Evolutionary conservation across 2,329 filamentous ascomycete species (phyloP), one percentile per base, ranked within the genome.

Genomic region (Claviceps digitariae): DNA sequence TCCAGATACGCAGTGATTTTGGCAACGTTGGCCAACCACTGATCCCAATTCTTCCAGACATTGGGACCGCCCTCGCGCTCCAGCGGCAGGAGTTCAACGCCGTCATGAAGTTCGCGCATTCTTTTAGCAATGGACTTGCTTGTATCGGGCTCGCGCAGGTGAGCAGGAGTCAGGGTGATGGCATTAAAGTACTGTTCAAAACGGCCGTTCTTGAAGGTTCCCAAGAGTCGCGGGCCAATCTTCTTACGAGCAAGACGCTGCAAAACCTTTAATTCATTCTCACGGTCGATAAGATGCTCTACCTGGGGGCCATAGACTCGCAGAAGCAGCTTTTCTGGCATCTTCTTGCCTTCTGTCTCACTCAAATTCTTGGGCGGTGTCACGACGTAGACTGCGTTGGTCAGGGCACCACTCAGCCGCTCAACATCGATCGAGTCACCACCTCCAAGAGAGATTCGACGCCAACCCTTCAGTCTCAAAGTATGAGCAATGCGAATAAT

Each of bases 141-240:
- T 0, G 88, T 96, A 50, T 89, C 87, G 0, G 87, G 80, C 34
- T 87, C 81, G 40, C 88, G 84, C 47, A 98, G 70, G 59, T 95
- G 87, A 27, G 79, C 74, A 0, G 85, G 77, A 0, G 84, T 91
- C 44, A 98, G 77, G 0, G 93, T 84, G 40, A 81, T 81, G 1
- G 93, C 90, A 64, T 95, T 82, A 65, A 96, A 87, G 65, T 84
- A 97, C 66, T 98, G 86, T 69, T 98, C 93, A 59, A 98, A 98
- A 5, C 93, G 86, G 10, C 93, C 93, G 63, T 98, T 98, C 52
- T 78, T 81, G 67, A 98, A 98, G 0, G 89, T 96, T 1, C 93
- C 93, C 0, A 98, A 75, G 31, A 98, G 74, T 17, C 89, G 82
- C 5, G 93, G 93, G 2, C 93, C 93, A 58, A 98, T 98, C 61